Conservation (phyloP, 768 basidiomycete genomes). For the Paxillus ammoniavirescens region DNA sequence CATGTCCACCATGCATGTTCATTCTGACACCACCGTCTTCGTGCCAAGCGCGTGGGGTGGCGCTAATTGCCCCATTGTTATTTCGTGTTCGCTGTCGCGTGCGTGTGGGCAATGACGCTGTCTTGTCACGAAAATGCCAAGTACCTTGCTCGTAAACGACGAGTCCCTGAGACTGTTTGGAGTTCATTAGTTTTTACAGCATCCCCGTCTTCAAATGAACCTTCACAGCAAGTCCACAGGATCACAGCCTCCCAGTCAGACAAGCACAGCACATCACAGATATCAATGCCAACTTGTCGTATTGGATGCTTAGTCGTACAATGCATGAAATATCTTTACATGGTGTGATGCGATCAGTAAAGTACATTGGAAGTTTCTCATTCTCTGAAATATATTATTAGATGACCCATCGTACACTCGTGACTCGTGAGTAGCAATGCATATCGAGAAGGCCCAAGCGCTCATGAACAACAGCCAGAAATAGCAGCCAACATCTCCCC, state of each 20-base stretch:
- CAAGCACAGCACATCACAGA: background rate
- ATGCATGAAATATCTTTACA: background rate
- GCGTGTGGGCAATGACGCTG: too few relatives aligned
- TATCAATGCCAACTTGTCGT: background rate
- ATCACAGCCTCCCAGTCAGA: background rate
- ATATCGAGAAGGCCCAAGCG: background rate
- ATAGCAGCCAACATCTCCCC: slow-evolving; percentile 12
- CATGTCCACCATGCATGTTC: too few relatives aligned
- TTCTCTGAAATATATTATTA: background rate
- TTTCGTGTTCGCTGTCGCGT: too few relatives aligned
- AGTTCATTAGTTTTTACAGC: too few relatives aligned
- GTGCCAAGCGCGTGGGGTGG: too few relatives aligned
- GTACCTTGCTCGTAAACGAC: too few relatives aligned
- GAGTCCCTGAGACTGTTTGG: too few relatives aligned
- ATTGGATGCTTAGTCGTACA: background rate
- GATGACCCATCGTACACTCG: background rate
- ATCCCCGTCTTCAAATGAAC: background rate
- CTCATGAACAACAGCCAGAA: slow-evolving; percentile 4
- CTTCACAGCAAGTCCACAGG: background rate
- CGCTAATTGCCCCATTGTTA: too few relatives aligned
- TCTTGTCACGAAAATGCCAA: too few relatives aligned
- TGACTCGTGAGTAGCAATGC: background rate
- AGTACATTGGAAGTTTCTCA: background rate
- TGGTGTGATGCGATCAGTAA: too few relatives aligned
- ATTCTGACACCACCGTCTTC: too few relatives aligned